These are phyloP conservation scores for Colletotrichum cordylinicola DNA, from an alignment of 2,329 filamentous ascomycete genomes.

Conservation along the genomic window DNA sequence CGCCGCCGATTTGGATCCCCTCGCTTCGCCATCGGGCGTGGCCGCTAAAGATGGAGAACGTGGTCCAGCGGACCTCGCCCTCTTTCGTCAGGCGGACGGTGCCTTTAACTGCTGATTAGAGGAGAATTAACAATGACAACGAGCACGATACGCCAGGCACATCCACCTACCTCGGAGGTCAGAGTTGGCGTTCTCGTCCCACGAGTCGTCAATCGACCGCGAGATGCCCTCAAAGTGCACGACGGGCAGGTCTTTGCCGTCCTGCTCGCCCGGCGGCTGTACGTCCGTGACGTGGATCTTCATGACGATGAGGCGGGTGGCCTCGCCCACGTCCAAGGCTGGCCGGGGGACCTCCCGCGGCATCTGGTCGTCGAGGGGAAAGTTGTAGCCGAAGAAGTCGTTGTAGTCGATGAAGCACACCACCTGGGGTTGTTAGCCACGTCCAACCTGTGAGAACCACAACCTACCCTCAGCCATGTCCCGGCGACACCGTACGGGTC, in stretches of 20 bases:
- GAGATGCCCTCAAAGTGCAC: slow-evolving; percentile 72
- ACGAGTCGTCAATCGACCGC: slow-evolving; percentile 65
- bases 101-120: slow-evolving; percentile 46
- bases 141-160: not conserved
- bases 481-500: slow-evolving; percentile 78
- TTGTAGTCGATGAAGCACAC: slow-evolving; percentile 68
- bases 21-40: slow-evolving; percentile 80
- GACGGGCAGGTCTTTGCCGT: slow-evolving; percentile 64
- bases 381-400: slow-evolving; percentile 78
- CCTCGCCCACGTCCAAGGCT: slow-evolving; percentile 68
- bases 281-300: slow-evolving; percentile 67
- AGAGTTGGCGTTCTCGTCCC: slow-evolving; percentile 74
- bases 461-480: slow-evolving; percentile 70
- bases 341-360: slow-evolving; percentile 45
- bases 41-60: slow-evolving; percentile 66
- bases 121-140: not conserved
- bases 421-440: slow-evolving; percentile 30
- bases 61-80: slow-evolving; percentile 79
- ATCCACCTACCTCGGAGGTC: slow-evolving; percentile 62
- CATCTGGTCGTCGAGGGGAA: slow-evolving; percentile 50
- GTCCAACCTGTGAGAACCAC: not conserved
- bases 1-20: slow-evolving; percentile 75
- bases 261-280: slow-evolving; percentile 61
- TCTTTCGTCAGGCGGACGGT: slow-evolving; percentile 69
- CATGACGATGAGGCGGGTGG: slow-evolving; percentile 74